Conservation (phyloP, 2,329 filamentous ascomycete species). For the Colletotrichum tanaceti region DNA sequence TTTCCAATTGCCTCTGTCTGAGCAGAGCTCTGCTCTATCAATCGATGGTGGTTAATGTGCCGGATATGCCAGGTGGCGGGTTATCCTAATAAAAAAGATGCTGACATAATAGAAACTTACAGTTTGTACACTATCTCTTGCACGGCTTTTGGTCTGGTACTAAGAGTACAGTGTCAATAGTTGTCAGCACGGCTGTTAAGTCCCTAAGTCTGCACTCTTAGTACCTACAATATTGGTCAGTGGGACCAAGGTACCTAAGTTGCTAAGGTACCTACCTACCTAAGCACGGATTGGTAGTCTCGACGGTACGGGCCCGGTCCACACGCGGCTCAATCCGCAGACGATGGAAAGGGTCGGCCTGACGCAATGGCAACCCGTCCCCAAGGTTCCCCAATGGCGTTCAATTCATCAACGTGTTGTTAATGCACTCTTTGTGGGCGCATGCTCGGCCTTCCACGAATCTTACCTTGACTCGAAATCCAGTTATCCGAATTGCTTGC, state of each 20-base stretch:
- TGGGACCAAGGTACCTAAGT: too few relatives aligned
- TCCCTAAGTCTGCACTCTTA: too few relatives aligned
- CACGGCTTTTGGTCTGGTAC: too few relatives aligned
- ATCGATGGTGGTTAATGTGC: background rate
- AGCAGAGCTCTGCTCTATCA: background rate
- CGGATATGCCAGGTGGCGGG: constrained; percentile 10
- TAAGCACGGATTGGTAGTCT: background rate
- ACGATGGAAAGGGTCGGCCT: constrained; percentile 4
- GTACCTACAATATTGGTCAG: too few relatives aligned
- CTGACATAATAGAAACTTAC: background rate
- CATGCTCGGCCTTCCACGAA: constrained; percentile 9
- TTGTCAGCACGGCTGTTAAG: too few relatives aligned
- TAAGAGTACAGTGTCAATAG: background rate
- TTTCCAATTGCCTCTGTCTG: background rate
- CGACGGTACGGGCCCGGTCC: constrained; percentile 2
- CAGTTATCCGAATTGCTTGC: background rate
- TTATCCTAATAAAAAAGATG: background rate
- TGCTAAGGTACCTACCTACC: too few relatives aligned
- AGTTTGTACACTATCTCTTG: too few relatives aligned
- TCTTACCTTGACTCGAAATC: background rate
- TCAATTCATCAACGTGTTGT: constrained; percentile 27
- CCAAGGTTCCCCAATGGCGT: background rate
- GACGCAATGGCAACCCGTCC: constrained; percentile 24
- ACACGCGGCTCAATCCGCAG: constrained; percentile 33
- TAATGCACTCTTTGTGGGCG: constrained; percentile 16